Conservation (phyloP, 2,329 filamentous ascomycete genomes). For the Talaromyces sp. region DNA sequence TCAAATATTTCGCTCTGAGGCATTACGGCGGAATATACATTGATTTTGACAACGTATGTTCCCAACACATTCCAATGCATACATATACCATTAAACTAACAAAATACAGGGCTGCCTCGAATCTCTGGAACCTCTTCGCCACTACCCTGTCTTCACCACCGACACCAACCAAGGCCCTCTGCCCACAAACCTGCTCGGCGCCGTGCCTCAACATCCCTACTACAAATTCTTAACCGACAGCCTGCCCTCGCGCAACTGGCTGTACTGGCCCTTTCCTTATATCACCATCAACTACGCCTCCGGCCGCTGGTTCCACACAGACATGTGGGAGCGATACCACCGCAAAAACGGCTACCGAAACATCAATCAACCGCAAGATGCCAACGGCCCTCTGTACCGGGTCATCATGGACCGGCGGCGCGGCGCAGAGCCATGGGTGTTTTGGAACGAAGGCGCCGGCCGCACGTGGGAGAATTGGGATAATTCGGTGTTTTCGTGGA, state of each 20-base stretch:
- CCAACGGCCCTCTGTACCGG: slow-evolving; percentile 2
- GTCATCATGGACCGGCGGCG: slow-evolving; percentile 12
- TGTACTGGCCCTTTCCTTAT: slow-evolving; percentile 8
- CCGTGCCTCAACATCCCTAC: slow-evolving; percentile 12
- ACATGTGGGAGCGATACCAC: slow-evolving; percentile 14
- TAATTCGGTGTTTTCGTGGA: slow-evolving; percentile 5
- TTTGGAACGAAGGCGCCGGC: slow-evolving; percentile 8
- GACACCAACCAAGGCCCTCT: slow-evolving; percentile 10
- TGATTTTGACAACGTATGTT: slow-evolving; percentile 18
- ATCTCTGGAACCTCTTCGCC: slow-evolving; percentile 12
- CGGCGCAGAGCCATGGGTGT: slow-evolving; percentile 13
- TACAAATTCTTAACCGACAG: slow-evolving; percentile 10
- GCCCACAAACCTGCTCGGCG: slow-evolving; percentile 11
- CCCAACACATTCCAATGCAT: neutral
- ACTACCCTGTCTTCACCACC: slow-evolving; percentile 11
- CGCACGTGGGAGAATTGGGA: slow-evolving; percentile 13
- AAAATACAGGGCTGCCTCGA: slow-evolving; percentile 11
- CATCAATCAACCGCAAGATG: neutral
- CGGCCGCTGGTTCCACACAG: slow-evolving; percentile 12
- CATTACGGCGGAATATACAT: slow-evolving; percentile 24
- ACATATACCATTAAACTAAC: neutral
- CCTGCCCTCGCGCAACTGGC: slow-evolving; percentile 7
- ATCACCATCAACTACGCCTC: slow-evolving; percentile 9
- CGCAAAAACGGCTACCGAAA: neutral
- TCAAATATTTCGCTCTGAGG: slow-evolving; percentile 21